A percentile compares a stretch with the other conserved stretches of the same genome.
Evolutionary conservation across 306 rosid genomes (phyloP).

Genomic region (Geum urbanum): DNA sequence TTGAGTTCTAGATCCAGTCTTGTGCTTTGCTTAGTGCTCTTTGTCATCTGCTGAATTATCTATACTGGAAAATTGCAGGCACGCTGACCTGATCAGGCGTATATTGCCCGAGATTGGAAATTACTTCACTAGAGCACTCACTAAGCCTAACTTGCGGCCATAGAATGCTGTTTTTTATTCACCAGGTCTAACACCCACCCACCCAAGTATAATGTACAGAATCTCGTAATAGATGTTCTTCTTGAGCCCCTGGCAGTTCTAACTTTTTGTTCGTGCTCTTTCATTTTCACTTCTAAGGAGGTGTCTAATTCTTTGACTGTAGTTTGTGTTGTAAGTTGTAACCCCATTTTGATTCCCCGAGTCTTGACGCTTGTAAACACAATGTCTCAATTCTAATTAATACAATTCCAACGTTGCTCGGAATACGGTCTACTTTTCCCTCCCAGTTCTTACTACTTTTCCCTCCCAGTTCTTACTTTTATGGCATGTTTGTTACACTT

Average conservation of each 20-base stretch:
- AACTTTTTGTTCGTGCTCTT: not conserved
- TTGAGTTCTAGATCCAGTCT: not conserved
- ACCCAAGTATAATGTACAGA: conserved; percentile 64
- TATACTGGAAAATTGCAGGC: conserved; percentile 58
- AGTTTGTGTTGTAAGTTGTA: conserved; percentile 28
- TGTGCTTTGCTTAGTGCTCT: not conserved
- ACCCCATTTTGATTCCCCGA: conserved; percentile 27
- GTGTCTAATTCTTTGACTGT: conserved; percentile 34
- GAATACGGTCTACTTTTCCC: conserved; percentile 31
- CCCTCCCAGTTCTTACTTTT: no score
- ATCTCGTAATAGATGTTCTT: conserved; percentile 39
- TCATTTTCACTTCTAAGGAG: not conserved
- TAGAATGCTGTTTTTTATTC: conserved; percentile 45
- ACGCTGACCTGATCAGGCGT: conserved; percentile 61
- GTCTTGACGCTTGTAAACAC: conserved; percentile 32
- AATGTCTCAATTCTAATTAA: conserved; percentile 32
- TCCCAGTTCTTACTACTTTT: not conserved
- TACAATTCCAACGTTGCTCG: conserved; percentile 30
- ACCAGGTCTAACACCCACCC: conserved; percentile 52
- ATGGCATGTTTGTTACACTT: no score
- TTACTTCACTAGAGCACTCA: conserved; percentile 75
- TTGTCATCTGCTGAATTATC: conserved; percentile 25
- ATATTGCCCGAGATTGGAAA: conserved; percentile 71
- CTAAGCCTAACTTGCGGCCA: conserved; percentile 59
- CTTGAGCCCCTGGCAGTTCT: conserved; percentile 37